Conservation (phyloP, 2,329 filamentous ascomycete genomes). For the Orbilia brochopaga region DNA sequence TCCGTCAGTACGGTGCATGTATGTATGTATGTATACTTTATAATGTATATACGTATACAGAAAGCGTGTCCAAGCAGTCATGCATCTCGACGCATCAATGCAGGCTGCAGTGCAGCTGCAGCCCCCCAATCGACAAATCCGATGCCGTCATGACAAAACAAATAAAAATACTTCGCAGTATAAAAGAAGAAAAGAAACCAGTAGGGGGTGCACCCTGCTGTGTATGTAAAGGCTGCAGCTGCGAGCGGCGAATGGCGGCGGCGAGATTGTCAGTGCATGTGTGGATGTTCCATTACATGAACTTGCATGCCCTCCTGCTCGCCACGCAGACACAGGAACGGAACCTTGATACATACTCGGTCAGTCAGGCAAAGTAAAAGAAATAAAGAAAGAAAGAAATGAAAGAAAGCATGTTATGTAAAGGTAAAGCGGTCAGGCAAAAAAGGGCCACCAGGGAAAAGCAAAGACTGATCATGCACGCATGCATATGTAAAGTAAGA, state of each 20-base stretch:
- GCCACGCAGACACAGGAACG: not conserved
- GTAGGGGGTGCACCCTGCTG: not conserved
- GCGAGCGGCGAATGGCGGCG: slow-evolving; percentile 6
- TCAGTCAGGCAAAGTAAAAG: no score
- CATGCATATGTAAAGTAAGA: not conserved
- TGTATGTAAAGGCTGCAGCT: slow-evolving; percentile 8
- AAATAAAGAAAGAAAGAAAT: no score
- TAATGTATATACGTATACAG: not conserved
- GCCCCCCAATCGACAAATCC: slow-evolving; percentile 8
- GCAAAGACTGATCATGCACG: not conserved
- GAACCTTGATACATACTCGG: no score
- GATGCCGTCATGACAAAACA: slow-evolving; percentile 5
- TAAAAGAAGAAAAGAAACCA: slow-evolving; percentile 2
- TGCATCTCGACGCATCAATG: slow-evolving; percentile 11
- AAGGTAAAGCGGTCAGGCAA: no score
- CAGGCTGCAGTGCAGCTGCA: not conserved
- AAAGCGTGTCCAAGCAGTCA: not conserved
- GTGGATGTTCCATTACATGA: no score
- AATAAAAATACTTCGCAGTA: no score
- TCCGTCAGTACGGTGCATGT: no score
- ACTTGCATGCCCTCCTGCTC: not conserved
- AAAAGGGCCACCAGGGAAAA: not conserved
- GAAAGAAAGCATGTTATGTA: no score
- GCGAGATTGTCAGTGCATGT: not conserved
- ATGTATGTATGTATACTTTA: no score